Evolutionary conservation across 805 yeast species (phyloP).

Genomic region (Ogataea methylovora): DNA sequence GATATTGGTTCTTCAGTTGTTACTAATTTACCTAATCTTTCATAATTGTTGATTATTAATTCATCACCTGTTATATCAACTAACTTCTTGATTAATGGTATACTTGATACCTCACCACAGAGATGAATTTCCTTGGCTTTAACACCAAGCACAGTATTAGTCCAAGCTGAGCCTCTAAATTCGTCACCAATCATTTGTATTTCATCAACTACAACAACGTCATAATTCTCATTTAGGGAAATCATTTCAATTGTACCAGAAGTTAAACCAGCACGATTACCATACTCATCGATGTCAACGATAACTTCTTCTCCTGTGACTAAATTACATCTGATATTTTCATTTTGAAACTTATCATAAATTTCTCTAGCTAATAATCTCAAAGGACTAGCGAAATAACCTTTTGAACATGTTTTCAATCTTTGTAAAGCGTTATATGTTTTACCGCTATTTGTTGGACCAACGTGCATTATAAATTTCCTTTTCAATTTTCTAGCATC

Average conservation of each 20-base stretch:
- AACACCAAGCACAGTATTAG: constrained; percentile 81
- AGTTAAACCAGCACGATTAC: constrained; percentile 66
- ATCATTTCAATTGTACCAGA: constrained; percentile 95
- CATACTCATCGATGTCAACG: constrained; percentile 58
- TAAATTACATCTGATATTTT: constrained; percentile 69
- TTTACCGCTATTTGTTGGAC: constrained; percentile 96
- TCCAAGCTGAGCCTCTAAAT: constrained; percentile 89
- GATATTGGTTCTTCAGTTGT: constrained; percentile 38
- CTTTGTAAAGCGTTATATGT: constrained; percentile 75
- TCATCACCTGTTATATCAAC: constrained; percentile 73
- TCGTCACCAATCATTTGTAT: constrained; percentile 89
- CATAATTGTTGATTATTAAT: constrained; percentile 59
- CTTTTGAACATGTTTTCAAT: constrained; percentile 57
- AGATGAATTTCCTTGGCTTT: constrained; percentile 80
- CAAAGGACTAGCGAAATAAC: constrained; percentile 92
- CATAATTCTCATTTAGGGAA: constrained; percentile 59
- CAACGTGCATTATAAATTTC: constrained; percentile 84
- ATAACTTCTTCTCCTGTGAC: constrained; percentile 95
- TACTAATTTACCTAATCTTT: constrained; percentile 65
- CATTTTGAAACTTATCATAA: constrained; percentile 66
- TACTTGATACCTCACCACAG: constrained; percentile 88
- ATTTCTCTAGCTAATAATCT: constrained; percentile 87
- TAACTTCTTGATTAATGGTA: constrained; percentile 55
- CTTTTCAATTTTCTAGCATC: constrained; percentile 74
- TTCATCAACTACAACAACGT: constrained; percentile 89